Conservation (phyloP, 768 basidiomycete species). For the Mycena olivaceomarginata region DNA sequence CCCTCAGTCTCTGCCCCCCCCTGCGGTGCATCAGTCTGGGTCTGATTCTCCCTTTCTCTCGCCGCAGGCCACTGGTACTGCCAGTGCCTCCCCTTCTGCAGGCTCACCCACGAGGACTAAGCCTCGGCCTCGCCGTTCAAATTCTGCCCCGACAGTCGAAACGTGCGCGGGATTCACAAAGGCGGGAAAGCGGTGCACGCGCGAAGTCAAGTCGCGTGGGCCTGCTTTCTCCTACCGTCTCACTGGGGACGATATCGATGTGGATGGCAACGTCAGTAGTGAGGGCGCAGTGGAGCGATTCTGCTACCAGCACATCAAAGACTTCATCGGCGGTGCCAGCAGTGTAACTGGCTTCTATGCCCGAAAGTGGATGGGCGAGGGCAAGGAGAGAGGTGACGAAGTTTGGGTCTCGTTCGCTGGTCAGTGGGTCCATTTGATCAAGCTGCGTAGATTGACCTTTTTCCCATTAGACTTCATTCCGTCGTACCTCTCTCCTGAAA, state of each 20-base stretch:
- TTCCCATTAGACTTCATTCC: conserved; percentile 37
- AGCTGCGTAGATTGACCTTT: too few relatives aligned
- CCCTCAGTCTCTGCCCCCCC: conserved; percentile 39
- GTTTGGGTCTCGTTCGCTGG: conserved; percentile 44
- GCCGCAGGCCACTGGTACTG: conserved; percentile 27
- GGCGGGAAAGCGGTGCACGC: conserved; percentile 43
- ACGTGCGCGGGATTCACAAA: conserved; percentile 45
- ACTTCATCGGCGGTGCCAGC: conserved; percentile 37
- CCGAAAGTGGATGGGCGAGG: conserved; percentile 44
- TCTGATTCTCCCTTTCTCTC: conserved; percentile 42
- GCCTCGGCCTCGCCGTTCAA: conserved; percentile 41
- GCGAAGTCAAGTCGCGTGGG: conserved; percentile 45
- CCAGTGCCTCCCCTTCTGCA: conserved; percentile 20
- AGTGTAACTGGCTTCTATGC: conserved; percentile 44
- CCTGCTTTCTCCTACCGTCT: conserved; percentile 44
- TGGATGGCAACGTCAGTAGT: conserved; percentile 40
- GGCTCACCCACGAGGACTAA: conserved; percentile 31
- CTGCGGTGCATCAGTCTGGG: conserved; percentile 3
- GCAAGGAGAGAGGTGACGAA: conserved; percentile 38
- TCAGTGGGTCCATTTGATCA: neutral
- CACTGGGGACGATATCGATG: conserved; percentile 34
- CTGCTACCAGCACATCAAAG: conserved; percentile 45
- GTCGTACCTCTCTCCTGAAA: conserved; percentile 45
- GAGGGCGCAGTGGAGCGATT: conserved; percentile 45
- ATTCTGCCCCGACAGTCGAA: conserved; percentile 39